phyloP scores from a whole-genome alignment of 495 filamentous ascomycete genomes.

The Tricharina praecox region DNA sequence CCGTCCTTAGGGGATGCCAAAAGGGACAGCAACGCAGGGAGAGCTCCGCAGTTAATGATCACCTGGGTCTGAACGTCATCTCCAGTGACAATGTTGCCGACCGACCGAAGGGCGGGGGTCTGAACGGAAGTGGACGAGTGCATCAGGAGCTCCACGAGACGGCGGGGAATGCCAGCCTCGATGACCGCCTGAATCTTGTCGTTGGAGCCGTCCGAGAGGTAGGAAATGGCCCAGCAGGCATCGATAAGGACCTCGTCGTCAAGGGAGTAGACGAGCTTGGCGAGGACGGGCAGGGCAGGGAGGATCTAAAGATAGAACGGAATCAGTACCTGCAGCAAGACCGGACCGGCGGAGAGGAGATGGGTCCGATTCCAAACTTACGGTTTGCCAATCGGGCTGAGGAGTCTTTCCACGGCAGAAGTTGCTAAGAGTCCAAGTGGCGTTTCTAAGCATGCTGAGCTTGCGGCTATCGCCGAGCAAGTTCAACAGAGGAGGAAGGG shows the following conservation, averaged over 20 bases:
- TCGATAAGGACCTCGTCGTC: conserved; percentile 98
- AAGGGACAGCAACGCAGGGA: conserved; percentile 79
- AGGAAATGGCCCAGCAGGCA: conserved; percentile 99
- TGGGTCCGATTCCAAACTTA: conserved; percentile 34
- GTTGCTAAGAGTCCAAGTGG: conserved; percentile 98
- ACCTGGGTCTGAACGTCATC: conserved; percentile 98
- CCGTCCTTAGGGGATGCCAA: conserved; percentile 95
- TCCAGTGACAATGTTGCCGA: conserved; percentile 97
- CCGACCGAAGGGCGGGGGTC: conserved; percentile 89
- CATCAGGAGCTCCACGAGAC: conserved; percentile 93
- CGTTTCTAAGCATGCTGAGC: conserved; percentile 96
- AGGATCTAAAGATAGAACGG: conserved; percentile 56
- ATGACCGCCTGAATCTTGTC: conserved; percentile 99
- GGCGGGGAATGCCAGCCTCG: conserved; percentile 91
- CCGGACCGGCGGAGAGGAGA: conserved; percentile 5
- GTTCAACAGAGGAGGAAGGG: conserved; percentile 70
- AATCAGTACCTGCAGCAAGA: conserved; percentile 22
- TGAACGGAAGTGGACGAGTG: conserved; percentile 98
- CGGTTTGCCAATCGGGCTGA: conserved; percentile 93
- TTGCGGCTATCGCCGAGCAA: conserved; percentile 95
- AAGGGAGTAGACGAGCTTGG: conserved; percentile 94
- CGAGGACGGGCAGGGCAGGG: conserved; percentile 86
- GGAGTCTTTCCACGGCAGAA: conserved; percentile 99
- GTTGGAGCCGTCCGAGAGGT: conserved; percentile 95
- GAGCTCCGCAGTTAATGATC: conserved; percentile 93